Conservation (phyloP, 1,284 basidiomycete genomes). For the Cronartium quercuum region DNA sequence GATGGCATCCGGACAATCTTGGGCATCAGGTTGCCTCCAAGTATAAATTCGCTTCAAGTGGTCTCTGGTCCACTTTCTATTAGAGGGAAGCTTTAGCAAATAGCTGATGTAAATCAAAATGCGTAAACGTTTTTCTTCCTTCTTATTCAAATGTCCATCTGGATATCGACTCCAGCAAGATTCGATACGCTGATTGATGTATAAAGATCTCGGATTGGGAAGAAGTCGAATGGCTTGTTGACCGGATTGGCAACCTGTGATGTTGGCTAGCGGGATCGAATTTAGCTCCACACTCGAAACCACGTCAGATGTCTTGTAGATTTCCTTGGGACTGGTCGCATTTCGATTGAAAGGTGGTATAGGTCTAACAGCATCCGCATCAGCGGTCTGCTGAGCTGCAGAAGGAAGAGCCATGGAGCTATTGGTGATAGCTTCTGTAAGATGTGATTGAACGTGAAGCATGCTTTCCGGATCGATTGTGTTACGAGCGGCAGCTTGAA, state of each 20-base stretch:
- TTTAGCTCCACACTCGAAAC: conserved; percentile 55
- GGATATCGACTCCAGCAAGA: conserved; percentile 44
- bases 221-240: conserved; percentile 50
- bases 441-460: conserved; percentile 66
- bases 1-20: conserved; percentile 10
- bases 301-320: conserved; percentile 54
- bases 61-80: neutral
- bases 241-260: neutral
- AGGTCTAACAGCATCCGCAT: conserved; percentile 64
- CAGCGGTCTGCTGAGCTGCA: conserved; percentile 53
- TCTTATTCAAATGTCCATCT: conserved; percentile 14
- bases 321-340: neutral
- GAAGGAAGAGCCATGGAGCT: conserved; percentile 64
- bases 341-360: conserved; percentile 56
- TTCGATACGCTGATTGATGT: conserved; percentile 61
- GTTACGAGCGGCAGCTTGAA: conserved; percentile 75
- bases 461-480: conserved; percentile 77
- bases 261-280: conserved; percentile 53
- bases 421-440: conserved; percentile 71
- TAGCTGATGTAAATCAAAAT: conserved; percentile 30
- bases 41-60: neutral
- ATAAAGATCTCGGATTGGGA: conserved; percentile 61
- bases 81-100: neutral
- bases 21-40: neutral
- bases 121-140: conserved; percentile 6